Evolutionary conservation across 2,329 filamentous ascomycete genomes (phyloP), one percentile per base, ranked within the genome.

Genomic region (Metarhizium brunneum): DNA sequence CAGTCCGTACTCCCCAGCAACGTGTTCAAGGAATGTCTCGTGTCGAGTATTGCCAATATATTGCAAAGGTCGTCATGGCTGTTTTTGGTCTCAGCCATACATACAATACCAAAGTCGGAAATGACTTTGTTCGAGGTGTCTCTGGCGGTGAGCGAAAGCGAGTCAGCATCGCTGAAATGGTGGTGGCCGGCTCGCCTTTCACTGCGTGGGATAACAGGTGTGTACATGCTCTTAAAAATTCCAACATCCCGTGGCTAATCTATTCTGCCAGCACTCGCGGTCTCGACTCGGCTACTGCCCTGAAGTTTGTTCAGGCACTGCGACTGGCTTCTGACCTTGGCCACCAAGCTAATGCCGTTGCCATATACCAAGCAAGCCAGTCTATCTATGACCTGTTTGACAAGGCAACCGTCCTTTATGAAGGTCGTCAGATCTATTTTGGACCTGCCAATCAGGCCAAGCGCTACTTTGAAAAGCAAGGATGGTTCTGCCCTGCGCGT

Each of bases 141-240:
- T 85, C 80, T 7, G 86, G 86, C 30, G 86, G 86, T 42, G 86
- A 89, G 67, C 76, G 85, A 55, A 92, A 94, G 73, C 84, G 90
- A 66, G 89, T 95, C 5, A 88, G 84, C 48, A 90, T 94, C 58
- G 88, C 87, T 1, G 89, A 94, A 69, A 89, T 88, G 61, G 79
- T 86, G 57, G 74, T 91, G 11, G 85, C 85, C 16, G 74, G 77
- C 38, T 80, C 82, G 0, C 79, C 79, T 0, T 68, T 84, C 45
- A 67, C 64, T 6, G 72, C 70, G 0, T 94, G 89, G 88, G 90
- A 87, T 58, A 90, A 90, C 60, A 84, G 79, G 65, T 69, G 52
- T 42, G 59, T 56, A 5, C 10, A 6, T 13, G 7, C 16, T n/a
- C 20, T 36, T 3, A 29, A 6, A 30, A 5, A 10, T 20, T 45